A percentile compares a stretch with the other conserved stretches of the same genome.
phyloP scores from a whole-genome alignment of 768 basidiomycete genomes.

The Leccinum boreale region DNA sequence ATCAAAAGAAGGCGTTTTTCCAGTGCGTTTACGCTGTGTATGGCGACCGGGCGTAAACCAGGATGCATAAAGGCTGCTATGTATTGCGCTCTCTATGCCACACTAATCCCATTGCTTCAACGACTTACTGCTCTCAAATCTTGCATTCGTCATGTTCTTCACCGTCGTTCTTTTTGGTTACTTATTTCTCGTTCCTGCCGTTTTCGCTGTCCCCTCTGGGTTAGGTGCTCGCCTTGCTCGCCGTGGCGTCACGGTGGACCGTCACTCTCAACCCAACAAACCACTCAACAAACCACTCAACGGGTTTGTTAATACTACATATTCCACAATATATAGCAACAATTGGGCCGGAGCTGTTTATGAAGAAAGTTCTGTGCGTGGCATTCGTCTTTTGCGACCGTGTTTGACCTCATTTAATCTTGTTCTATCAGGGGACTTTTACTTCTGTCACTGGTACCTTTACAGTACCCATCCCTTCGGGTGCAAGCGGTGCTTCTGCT shows the following conservation, averaged over 20 bases:
- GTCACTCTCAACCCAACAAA: not conserved
- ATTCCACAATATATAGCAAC: not conserved
- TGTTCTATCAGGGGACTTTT: conserved; percentile 4
- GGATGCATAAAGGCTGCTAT: not conserved
- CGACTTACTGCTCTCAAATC: not conserved
- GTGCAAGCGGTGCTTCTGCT: not conserved
- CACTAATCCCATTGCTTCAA: not conserved
- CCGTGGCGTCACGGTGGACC: not conserved
- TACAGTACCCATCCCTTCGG: conserved; percentile 3
- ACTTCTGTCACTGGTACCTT: conserved; percentile 8
- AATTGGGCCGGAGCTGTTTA: conserved; percentile 14
- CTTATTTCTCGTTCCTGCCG: not conserved
- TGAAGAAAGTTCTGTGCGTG: not conserved
- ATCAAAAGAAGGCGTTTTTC: not conserved
- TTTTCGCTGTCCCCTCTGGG: not conserved
- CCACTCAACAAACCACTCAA: not conserved
- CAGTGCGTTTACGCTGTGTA: not conserved
- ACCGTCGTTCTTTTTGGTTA: not conserved
- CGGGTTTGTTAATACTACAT: not conserved
- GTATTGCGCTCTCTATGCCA: not conserved
- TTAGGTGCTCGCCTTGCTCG: not conserved
- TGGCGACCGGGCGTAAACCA: not conserved
- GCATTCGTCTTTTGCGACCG: not conserved
- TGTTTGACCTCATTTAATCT: not conserved
- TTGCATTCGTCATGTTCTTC: not conserved